Evolutionary conservation across 441 rosid genomes (phyloP), one percentile per base, ranked within the genome.

Genomic region (Metrosideros polymorpha): DNA sequence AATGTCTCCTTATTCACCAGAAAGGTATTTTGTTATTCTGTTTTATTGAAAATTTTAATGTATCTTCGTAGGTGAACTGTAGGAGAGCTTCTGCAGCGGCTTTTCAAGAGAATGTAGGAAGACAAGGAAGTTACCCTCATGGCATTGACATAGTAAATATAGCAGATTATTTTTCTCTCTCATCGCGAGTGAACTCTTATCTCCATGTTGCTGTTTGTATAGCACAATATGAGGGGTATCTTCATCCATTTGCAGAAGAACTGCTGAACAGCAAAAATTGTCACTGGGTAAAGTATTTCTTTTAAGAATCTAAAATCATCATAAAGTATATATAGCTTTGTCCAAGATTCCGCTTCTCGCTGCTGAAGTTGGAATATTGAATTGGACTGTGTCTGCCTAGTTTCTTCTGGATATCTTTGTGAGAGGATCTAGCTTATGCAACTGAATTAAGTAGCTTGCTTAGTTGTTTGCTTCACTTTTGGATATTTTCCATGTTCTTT

Each of bases 81-180:
- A 94, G 99, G 92, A 95, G 99, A 90, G 98, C 99, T 85, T 99
- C 98, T 47, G 98, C 99, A 12, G 98, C 99, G 83, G 99, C 99
- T 88, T 97, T 97, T 92, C 99, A 97, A 92, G 99, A 97, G 92
- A 97, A 97, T 89, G 96, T 95, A 87, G 99, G 99, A 91, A 94
- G 99, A 91, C 99, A 97, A 91, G 99, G 99, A 89, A 95, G 94
- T 89, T 97, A 94, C 88, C 98, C 97, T 84, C 94, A 97, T 93
- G 99, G 99, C 89, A 97, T 97, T 90, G 99, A 97, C 94, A 94
- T 96, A 84, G 98, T 97, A 91, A 97, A 94, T 89, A 89, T 94
- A 82, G 99, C 99, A 47, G 98, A 97, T 89, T 97, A 97, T 92
- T 96, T 97, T 90, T 96, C 99, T 61, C 99, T 97, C 86, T 97